phyloP scores from a whole-genome alignment of 1,284 basidiomycete genomes.

The Mycosarcoma mackinlayi region DNA sequence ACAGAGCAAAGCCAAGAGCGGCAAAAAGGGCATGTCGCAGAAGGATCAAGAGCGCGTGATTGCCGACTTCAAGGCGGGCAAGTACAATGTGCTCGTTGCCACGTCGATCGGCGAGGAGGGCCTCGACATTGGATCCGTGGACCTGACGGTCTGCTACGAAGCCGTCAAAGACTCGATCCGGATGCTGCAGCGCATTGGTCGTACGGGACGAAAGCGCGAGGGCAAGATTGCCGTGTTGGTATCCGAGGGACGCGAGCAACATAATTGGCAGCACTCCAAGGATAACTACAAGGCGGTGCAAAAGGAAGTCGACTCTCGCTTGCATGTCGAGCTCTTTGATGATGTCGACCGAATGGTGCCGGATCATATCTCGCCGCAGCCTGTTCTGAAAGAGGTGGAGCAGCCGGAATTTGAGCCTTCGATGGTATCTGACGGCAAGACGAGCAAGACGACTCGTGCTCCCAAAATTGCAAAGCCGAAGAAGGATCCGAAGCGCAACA shows the following conservation, averaged over 20 bases:
- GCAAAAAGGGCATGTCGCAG: constrained; percentile 87
- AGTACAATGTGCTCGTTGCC: constrained; percentile 91
- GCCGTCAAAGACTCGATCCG: constrained; percentile 95
- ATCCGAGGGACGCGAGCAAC: constrained; percentile 88
- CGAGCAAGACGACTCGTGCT: constrained; percentile 22
- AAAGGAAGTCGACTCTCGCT: constrained; percentile 84
- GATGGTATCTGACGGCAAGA: constrained; percentile 36
- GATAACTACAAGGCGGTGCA: constrained; percentile 89
- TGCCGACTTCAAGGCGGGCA: constrained; percentile 84
- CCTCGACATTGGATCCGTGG: constrained; percentile 99
- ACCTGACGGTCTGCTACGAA: constrained; percentile 96
- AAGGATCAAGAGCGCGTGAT: constrained; percentile 92
- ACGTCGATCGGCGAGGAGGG: constrained; percentile 99
- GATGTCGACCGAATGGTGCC: constrained; percentile 91
- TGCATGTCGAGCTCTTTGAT: constrained; percentile 87
- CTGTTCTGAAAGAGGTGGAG: constrained; percentile 80
- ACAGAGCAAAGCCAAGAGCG: constrained; percentile 85
- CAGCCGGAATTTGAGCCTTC: constrained; percentile 67
- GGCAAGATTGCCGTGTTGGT: constrained; percentile 93
- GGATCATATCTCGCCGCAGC: constrained; percentile 78
- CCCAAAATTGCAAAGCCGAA: constrained; percentile 41
- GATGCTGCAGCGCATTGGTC: constrained; percentile 94
- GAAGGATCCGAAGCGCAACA: constrained; percentile 58
- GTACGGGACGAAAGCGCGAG: constrained; percentile 91
- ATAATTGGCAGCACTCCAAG: constrained; percentile 90